Evolutionary conservation across 2,329 filamentous ascomycete species (phyloP).

Genomic region (Fusarium anthophilum): DNA sequence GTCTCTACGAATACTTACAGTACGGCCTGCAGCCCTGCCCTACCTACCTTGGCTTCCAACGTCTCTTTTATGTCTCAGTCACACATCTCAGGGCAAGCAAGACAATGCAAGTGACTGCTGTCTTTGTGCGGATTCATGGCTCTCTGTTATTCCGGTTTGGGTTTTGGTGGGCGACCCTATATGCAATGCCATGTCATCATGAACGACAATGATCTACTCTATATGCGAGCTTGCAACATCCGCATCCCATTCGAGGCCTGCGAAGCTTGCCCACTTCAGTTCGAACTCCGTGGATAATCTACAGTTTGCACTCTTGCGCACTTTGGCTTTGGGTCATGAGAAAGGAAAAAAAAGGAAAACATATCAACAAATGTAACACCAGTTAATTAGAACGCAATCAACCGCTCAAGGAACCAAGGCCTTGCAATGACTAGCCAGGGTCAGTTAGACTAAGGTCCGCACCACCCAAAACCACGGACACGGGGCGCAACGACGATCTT

Average conservation of each 20-base stretch:
- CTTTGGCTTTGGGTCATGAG: background rate
- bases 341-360: background rate
- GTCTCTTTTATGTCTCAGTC: slow-evolving; percentile 24
- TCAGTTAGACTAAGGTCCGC: slow-evolving; percentile 34
- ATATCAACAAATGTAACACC: slow-evolving; percentile 11
- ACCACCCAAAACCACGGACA: slow-evolving; percentile 44
- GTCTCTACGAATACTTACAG: background rate
- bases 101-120: slow-evolving; percentile 37
- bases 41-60: slow-evolving; percentile 24
- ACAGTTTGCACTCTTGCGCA: background rate
- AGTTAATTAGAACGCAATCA: slow-evolving; percentile 26
- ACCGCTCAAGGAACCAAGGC: slow-evolving; percentile 20
- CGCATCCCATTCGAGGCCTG: slow-evolving; percentile 17
- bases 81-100: slow-evolving; percentile 20
- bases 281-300: background rate
- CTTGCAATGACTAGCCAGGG: slow-evolving; percentile 35
- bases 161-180: background rate
- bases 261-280: slow-evolving; percentile 7
- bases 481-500: slow-evolving; percentile 42
- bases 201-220: slow-evolving; percentile 8
- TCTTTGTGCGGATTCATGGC: slow-evolving; percentile 6
- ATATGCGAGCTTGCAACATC: slow-evolving; percentile 11
- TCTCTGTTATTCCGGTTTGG: slow-evolving; percentile 11
- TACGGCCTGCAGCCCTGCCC: slow-evolving; percentile 23
- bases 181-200: slow-evolving; percentile 37